A percentile compares a stretch with the other conserved stretches of the same genome.
Conservation (phyloP, 2,329 filamentous ascomycete genomes). For the Thielaviopsis euricoi region DNA sequence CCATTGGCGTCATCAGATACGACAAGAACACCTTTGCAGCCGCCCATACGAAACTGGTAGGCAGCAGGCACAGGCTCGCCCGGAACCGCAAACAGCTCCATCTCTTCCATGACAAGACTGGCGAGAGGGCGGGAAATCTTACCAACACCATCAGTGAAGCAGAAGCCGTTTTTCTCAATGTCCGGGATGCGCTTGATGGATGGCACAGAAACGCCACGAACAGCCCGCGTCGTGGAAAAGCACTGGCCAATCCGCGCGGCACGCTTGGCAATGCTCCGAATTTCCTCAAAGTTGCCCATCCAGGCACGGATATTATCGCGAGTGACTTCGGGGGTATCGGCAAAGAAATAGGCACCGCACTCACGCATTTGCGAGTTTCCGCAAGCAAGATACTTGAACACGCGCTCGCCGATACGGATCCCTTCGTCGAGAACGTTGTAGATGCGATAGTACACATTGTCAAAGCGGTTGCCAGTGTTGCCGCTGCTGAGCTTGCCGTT, state of each 20-base stretch:
- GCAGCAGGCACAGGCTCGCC: constrained; percentile 46
- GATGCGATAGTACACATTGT: constrained; percentile 60
- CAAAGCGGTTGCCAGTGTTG: constrained; percentile 37
- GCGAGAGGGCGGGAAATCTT: constrained; percentile 74
- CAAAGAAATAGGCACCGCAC: constrained; percentile 85
- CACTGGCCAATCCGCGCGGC: constrained; percentile 83
- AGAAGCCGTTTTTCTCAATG: constrained; percentile 49
- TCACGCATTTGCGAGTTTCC: constrained; percentile 92
- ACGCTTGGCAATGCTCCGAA: constrained; percentile 73
- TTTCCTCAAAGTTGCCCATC: constrained; percentile 77
- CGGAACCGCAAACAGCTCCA: constrained; percentile 29
- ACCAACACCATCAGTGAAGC: constrained; percentile 84
- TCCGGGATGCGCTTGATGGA: constrained; percentile 49
- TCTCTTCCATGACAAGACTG: constrained; percentile 53
- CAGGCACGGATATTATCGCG: constrained; percentile 64
- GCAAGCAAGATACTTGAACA: constrained; percentile 82
- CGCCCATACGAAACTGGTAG: constrained; percentile 82
- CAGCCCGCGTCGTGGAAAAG: constrained; percentile 78
- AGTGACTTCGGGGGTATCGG: constrained; percentile 46
- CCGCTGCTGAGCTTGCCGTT: constrained; percentile 42
- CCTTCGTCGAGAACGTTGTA: constrained; percentile 57
- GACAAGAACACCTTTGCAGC: constrained; percentile 77
- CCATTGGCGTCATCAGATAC: constrained; percentile 52
- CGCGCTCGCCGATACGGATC: constrained; percentile 64
- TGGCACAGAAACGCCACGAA: constrained; percentile 45